These are phyloP conservation scores for Saccharomycopsis sp. DNA, from an alignment of 805 yeast genomes.

Conservation along the genomic window DNA sequence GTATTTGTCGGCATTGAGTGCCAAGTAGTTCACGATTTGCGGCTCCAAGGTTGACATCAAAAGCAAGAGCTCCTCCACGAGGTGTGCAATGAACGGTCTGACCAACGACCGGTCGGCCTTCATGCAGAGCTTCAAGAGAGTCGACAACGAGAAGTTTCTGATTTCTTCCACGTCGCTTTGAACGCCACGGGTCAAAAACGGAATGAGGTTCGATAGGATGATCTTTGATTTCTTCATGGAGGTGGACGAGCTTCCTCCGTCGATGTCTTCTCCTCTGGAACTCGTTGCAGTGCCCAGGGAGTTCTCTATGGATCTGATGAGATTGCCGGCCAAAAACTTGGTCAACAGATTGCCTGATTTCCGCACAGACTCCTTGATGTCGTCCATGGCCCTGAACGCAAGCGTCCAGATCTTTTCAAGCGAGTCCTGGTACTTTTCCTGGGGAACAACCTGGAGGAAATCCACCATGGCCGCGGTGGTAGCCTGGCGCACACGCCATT, in stretches of 20 bases:
- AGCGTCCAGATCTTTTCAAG: conserved; percentile 75
- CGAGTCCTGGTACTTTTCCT: conserved; percentile 40
- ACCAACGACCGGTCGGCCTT: conserved; percentile 50
- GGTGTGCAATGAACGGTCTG: conserved; percentile 58
- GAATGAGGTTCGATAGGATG: conserved; percentile 55
- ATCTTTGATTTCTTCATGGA: conserved; percentile 36
- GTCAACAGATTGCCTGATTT: conserved; percentile 70
- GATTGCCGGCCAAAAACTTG: conserved; percentile 52
- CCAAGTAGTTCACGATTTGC: conserved; percentile 76
- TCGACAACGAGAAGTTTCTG: conserved; percentile 63
- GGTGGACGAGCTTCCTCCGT: conserved; percentile 26
- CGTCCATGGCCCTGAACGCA: conserved; percentile 88
- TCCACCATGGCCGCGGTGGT: conserved; percentile 67
- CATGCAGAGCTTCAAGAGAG: conserved; percentile 64
- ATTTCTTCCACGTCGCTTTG: conserved; percentile 85
- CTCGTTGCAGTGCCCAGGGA: conserved; percentile 24
- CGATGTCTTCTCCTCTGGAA: conserved; percentile 3
- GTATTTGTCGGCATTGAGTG: conserved; percentile 83
- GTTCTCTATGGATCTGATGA: conserved; percentile 50
- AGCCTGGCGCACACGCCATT: conserved; percentile 93
- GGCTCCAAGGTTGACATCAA: conserved; percentile 88
- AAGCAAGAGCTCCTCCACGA: conserved; percentile 61
- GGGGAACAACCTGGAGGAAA: conserved; percentile 53
- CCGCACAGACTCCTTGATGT: conserved; percentile 88
- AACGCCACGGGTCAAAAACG: conserved; percentile 80